Percentiles rank a stretch among this genome's conserved stretches.
Conservation (phyloP, 192 early-diverging fungal genomes). For the Podila epigama region DNA sequence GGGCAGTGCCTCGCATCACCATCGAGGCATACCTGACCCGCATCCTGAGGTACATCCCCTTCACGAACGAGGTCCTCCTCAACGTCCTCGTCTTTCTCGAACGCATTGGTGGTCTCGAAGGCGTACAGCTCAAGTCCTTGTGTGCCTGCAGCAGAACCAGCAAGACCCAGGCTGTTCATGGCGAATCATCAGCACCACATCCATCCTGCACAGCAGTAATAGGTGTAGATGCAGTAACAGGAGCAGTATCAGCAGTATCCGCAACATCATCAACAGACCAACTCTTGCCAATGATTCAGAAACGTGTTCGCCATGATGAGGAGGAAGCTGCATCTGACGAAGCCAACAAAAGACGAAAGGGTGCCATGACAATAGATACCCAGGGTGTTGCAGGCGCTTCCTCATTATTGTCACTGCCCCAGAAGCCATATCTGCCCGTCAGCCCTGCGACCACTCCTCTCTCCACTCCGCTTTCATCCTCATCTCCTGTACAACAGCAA, state of each 20-base stretch:
- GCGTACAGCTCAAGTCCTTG: conserved; percentile 20
- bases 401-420: background rate
- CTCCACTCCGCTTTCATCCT: background rate
- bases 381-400: background rate
- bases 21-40: conserved; percentile 69
- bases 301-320: background rate
- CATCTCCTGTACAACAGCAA: background rate
- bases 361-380: background rate
- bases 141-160: background rate
- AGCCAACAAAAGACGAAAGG: background rate
- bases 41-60: conserved; percentile 71
- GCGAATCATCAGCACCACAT: background rate
- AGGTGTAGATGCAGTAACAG: too few relatives aligned
- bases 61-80: conserved; percentile 73
- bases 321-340: background rate
- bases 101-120: conserved; percentile 59
- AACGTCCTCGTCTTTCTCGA: conserved; percentile 77
- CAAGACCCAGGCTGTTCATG: background rate
- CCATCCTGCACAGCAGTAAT: background rate
- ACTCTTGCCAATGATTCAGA: conserved; percentile 1
- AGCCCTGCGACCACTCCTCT: background rate
- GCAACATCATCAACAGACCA: background rate
- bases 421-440: background rate
- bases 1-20: conserved; percentile 69
- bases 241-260: background rate